Evolutionary conservation across 2,329 filamentous ascomycete species (phyloP).

Genomic region (Daldinia sp.): DNA sequence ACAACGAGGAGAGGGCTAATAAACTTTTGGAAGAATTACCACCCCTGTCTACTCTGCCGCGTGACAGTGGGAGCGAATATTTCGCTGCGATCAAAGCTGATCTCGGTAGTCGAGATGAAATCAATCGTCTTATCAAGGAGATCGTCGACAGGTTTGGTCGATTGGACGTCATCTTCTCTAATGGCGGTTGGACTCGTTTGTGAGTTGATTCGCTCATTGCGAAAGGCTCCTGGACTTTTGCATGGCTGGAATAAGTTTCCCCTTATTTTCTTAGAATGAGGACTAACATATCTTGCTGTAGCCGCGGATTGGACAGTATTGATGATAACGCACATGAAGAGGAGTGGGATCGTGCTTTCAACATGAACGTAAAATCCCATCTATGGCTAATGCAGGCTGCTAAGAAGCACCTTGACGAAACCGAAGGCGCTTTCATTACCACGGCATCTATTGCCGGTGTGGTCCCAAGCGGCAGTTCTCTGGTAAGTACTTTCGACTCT

Average conservation of each 20-base stretch:
- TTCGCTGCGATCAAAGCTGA: constrained; percentile 74
- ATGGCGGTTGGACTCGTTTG: constrained; percentile 70
- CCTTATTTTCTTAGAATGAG: background rate
- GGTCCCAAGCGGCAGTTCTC: constrained; percentile 70
- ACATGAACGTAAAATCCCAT: constrained; percentile 73
- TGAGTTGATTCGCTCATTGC: constrained; percentile 2
- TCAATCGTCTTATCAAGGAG: constrained; percentile 69
- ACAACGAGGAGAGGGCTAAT: constrained; percentile 69
- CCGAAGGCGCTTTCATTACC: constrained; percentile 71
- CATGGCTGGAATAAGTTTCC: no score
- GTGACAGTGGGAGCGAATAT: constrained; percentile 1
- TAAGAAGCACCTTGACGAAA: constrained; percentile 65
- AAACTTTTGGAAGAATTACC: constrained; percentile 68
- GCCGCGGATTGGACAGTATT: constrained; percentile 59
- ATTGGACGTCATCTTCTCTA: constrained; percentile 82
- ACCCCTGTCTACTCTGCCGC: constrained; percentile 56
- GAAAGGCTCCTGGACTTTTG: background rate
- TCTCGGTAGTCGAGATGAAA: constrained; percentile 69
- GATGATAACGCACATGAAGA: constrained; percentile 67
- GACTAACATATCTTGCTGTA: constrained; percentile 17
- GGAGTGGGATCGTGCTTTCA: constrained; percentile 70
- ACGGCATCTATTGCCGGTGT: constrained; percentile 75
- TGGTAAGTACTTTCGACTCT: constrained; percentile 55
- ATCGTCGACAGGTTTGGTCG: constrained; percentile 72
- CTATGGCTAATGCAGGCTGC: constrained; percentile 70